Evolutionary conservation across 1,284 basidiomycete species (phyloP).

Genomic region (Moesziomyces globuligerus): DNA sequence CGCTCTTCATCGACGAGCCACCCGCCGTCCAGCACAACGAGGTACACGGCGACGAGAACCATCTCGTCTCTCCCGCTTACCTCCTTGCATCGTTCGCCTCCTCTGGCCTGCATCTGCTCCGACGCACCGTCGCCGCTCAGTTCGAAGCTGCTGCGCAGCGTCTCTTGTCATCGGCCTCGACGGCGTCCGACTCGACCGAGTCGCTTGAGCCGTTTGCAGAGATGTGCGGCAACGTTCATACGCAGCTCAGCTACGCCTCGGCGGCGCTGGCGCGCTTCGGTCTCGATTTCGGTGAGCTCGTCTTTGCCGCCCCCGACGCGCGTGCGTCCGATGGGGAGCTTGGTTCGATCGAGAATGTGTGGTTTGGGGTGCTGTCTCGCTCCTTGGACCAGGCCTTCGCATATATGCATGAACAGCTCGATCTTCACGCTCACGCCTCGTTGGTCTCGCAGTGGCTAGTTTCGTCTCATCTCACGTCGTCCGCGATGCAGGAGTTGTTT

Average conservation of each 20-base stretch:
- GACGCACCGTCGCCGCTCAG: constrained; percentile 14
- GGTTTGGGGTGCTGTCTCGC: constrained; percentile 16
- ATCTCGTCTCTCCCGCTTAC: constrained; percentile 25
- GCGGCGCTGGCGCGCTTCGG: constrained; percentile 38
- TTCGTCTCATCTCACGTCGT: constrained; percentile 12
- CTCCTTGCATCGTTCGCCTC: constrained; percentile 37
- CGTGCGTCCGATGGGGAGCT: background rate
- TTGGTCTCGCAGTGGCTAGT: constrained; percentile 18
- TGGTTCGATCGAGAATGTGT: constrained; percentile 16
- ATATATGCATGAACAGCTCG: constrained; percentile 8
- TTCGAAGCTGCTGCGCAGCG: constrained; percentile 7
- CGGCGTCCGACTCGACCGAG: background rate
- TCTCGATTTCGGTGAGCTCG: constrained; percentile 38
- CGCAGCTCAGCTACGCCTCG: constrained; percentile 41
- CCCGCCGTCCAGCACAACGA: background rate
- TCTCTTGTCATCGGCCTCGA: background rate
- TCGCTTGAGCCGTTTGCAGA: constrained; percentile 29
- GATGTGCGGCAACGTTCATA: constrained; percentile 29
- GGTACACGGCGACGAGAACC: no score
- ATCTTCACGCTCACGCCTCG: background rate
- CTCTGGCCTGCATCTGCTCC: constrained; percentile 22
- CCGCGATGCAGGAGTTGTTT: constrained; percentile 15
- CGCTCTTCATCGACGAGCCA: constrained; percentile 83
- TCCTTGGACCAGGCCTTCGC: constrained; percentile 15
- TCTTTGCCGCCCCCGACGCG: constrained; percentile 6